Conservation (phyloP, 257 asterid species). For the Anisodus tanguticus region DNA sequence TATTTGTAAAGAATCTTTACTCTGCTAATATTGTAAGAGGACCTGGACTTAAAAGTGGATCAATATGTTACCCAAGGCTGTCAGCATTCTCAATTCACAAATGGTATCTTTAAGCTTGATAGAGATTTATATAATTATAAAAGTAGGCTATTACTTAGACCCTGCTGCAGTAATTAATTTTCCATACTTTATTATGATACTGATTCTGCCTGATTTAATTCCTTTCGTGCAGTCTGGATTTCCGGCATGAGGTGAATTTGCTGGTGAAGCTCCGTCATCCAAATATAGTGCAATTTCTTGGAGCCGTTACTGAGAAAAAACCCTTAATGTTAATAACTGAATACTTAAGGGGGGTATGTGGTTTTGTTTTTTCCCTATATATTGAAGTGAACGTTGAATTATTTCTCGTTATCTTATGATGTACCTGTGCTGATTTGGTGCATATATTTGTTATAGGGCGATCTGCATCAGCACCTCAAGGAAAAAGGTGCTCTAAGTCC, state of each 20-base stretch:
- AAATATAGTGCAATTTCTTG: conserved; percentile 94
- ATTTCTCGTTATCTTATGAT: background rate
- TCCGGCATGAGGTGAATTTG: conserved; percentile 96
- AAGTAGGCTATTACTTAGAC: background rate
- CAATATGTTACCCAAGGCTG: background rate
- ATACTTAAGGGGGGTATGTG: conserved; percentile 90
- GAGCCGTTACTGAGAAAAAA: conserved; percentile 93
- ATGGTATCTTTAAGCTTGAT: conserved; percentile 9
- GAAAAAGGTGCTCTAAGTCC: conserved; percentile 89
- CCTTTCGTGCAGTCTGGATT: conserved; percentile 78
- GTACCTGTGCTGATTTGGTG: conserved; percentile 25
- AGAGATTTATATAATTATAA: background rate
- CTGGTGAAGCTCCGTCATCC: conserved; percentile 99
- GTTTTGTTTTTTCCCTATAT: conserved; percentile 31
- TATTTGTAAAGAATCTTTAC: conserved; percentile 3
- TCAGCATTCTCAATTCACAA: background rate
- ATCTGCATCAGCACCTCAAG: conserved; percentile 93
- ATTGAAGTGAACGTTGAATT: background rate
- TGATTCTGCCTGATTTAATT: conserved; percentile 20
- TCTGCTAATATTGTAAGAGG: background rate
- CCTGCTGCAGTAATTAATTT: conserved; percentile 21
- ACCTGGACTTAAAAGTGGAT: background rate
- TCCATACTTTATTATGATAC: background rate
- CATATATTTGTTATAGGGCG: conserved; percentile 62
- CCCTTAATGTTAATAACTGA: conserved; percentile 96